phyloP scores from a whole-genome alignment of 1,284 basidiomycete genomes.

The Megacollybia platyphylla region DNA sequence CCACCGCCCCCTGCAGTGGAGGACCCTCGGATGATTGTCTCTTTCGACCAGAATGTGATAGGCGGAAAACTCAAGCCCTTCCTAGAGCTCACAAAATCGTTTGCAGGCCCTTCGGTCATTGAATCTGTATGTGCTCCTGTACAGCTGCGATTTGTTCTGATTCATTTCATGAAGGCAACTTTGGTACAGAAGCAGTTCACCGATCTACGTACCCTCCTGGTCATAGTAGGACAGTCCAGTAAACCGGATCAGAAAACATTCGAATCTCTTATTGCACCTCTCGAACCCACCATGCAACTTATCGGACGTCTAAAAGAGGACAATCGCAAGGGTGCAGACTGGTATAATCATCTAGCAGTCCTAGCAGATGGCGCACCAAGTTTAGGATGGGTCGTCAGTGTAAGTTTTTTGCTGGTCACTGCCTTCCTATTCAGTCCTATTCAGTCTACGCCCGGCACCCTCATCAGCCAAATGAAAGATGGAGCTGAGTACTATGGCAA shows the following conservation, averaged over 20 bases:
- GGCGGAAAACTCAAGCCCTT: conserved; percentile 66
- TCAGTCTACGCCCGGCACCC: conserved; percentile 77
- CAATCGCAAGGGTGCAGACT: conserved; percentile 72
- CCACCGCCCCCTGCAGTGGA: conserved; percentile 22
- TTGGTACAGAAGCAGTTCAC: conserved; percentile 61
- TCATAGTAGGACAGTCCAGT: conserved; percentile 60
- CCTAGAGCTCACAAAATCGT: conserved; percentile 58
- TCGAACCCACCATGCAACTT: conserved; percentile 65
- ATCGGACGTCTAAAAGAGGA: conserved; percentile 77
- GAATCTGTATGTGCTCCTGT: conserved; percentile 54
- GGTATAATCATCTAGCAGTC: conserved; percentile 72
- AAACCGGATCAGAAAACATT: conserved; percentile 65
- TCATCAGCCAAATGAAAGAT: conserved; percentile 80
- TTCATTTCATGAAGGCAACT: conserved; percentile 35
- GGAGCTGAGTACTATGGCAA: conserved; percentile 86
- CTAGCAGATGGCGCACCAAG: conserved; percentile 76
- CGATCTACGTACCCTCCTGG: conserved; percentile 59
- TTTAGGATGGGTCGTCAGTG: conserved; percentile 89
- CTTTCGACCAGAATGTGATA: conserved; percentile 67
- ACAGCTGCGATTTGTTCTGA: conserved; percentile 1
- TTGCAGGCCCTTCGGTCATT: conserved; percentile 60
- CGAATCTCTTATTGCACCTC: conserved; percentile 53
- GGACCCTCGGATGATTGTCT: conserved; percentile 50
- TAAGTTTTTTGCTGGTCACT: conserved; percentile 23
- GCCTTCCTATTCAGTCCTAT: conserved; percentile 4